Conservation (phyloP, 2,329 filamentous ascomycete species). For the Cladophialophora exuberans region DNA sequence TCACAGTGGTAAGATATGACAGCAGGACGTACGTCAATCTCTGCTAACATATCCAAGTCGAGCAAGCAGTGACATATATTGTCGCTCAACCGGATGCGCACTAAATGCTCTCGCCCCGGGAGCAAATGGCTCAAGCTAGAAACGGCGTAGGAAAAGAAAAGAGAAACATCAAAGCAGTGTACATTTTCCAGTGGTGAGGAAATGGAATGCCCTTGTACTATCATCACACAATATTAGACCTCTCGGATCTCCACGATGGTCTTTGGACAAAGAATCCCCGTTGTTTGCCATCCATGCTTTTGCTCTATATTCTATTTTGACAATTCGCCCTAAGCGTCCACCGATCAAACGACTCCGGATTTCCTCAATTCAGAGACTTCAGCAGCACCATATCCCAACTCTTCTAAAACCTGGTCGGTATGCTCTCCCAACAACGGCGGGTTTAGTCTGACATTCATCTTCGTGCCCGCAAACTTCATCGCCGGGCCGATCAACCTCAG, state of each 20-base stretch:
- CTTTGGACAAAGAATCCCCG: constrained; percentile 16
- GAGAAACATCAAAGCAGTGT: constrained; percentile 25
- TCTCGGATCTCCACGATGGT: constrained; percentile 26
- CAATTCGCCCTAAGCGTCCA: background rate
- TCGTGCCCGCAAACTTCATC: constrained; percentile 29
- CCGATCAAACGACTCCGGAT: constrained; percentile 24
- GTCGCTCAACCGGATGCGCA: constrained; percentile 79
- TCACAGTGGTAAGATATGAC: constrained; percentile 77
- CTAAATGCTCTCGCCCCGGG: constrained; percentile 12
- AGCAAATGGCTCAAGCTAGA: constrained; percentile 16
- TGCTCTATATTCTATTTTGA: constrained; percentile 12
- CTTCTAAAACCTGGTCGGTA: constrained; percentile 25
- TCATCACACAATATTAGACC: constrained; percentile 29
- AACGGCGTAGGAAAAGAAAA: constrained; percentile 21
- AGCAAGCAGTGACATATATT: constrained; percentile 95
- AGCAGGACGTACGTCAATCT: background rate
- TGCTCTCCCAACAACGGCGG: constrained; percentile 32
- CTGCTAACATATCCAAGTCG: constrained; percentile 62
- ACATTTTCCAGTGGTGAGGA: constrained; percentile 27
- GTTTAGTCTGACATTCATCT: constrained; percentile 25
- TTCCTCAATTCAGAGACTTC: constrained; percentile 30
- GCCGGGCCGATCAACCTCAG: constrained; percentile 30
- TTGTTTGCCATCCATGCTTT: background rate
- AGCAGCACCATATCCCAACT: constrained; percentile 25
- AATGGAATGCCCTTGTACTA: constrained; percentile 30